Percentiles rank a stretch among this genome's conserved stretches.
phyloP scores from a whole-genome alignment of 306 rosid species.

The Heteromeles arbutifolia region DNA sequence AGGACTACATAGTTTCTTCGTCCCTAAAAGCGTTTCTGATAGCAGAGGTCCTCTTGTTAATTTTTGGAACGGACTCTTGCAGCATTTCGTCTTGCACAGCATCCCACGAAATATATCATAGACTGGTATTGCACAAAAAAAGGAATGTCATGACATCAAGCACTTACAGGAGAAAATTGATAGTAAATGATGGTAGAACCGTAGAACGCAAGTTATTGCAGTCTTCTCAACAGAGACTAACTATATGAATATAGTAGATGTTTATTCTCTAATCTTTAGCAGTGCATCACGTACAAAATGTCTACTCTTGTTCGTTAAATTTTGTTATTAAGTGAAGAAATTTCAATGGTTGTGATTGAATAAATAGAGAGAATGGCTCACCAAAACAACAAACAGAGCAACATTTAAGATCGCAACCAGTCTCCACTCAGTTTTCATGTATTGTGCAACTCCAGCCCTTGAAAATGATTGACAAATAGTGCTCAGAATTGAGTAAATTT shows the following conservation, averaged over 20 bases:
- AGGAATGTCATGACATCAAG: background rate
- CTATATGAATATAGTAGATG: background rate
- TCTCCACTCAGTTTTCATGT: constrained; percentile 96
- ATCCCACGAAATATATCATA: constrained; percentile 76
- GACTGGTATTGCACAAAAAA: constrained; percentile 41
- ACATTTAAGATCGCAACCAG: constrained; percentile 80
- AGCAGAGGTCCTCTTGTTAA: constrained; percentile 9
- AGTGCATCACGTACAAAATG: background rate
- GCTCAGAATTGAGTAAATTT: constrained; percentile 12
- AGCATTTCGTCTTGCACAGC: constrained; percentile 86
- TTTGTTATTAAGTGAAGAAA: background rate
- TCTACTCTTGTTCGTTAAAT: background rate
- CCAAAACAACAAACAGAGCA: constrained; percentile 65
- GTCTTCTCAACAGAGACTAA: background rate
- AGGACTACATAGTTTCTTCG: background rate
- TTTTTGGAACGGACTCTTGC: constrained; percentile 45
- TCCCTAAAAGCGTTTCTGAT: background rate
- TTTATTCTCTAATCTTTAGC: background rate
- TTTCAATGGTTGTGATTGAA: background rate
- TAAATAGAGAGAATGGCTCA: constrained; percentile 26
- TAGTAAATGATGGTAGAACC: background rate
- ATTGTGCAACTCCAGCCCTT: constrained; percentile 98
- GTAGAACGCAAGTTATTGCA: background rate
- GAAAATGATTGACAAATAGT: constrained; percentile 14
- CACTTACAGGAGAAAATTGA: background rate